phyloP scores from a whole-genome alignment of 23 red algal genomes.

The Chondrus crispus region DNA sequence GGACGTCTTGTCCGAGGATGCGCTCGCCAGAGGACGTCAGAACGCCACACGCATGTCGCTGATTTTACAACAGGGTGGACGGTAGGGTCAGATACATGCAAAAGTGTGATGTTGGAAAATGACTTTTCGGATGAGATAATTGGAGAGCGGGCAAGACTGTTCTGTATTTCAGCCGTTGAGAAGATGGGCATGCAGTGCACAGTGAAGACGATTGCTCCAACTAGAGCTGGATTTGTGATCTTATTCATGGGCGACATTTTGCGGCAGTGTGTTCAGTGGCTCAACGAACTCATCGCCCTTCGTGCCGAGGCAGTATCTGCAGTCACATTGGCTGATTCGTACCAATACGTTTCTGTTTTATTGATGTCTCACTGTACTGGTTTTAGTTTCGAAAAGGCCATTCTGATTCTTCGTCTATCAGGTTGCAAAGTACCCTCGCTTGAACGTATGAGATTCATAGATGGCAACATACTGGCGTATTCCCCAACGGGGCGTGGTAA shows the following conservation, averaged over 20 bases:
- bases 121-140: not conserved
- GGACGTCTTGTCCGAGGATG: no score
- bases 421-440: not conserved
- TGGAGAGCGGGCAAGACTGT: not conserved
- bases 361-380: not conserved
- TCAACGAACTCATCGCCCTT: not conserved
- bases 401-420: not conserved
- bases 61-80: not conserved
- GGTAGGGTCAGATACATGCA: not conserved
- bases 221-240: not conserved
- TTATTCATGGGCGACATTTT: not conserved
- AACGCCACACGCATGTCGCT: no score
- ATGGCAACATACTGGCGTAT: not conserved
- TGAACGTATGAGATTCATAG: conserved; percentile 4
- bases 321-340: not conserved
- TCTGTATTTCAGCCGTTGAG: not conserved
- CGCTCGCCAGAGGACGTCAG: no score
- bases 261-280: not conserved
- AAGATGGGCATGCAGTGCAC: not conserved
- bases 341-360: not conserved
- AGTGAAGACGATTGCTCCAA: not conserved
- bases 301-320: not conserved
- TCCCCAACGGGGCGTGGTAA: not conserved
- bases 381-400: not conserved
- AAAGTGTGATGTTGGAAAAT: not conserved